A percentile compares a stretch with the other conserved stretches of the same genome.
Evolutionary conservation across 805 yeast genomes (phyloP).

Genomic region (Wickerhamiella bombiphila): DNA sequence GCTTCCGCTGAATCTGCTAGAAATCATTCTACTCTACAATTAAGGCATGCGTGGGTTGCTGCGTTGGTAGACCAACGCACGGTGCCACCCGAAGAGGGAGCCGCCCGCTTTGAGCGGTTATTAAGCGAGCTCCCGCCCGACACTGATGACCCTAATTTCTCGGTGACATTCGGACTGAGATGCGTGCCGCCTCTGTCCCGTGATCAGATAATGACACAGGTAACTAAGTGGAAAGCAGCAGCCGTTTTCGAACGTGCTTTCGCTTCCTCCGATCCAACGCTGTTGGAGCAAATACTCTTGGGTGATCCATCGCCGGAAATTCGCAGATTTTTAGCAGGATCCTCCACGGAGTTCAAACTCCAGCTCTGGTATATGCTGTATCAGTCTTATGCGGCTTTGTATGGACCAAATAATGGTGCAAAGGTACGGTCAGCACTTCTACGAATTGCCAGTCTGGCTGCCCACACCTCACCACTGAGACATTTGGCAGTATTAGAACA

Average conservation of each 20-base stretch:
- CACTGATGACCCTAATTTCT: neutral
- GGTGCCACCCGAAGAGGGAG: conserved; percentile 11
- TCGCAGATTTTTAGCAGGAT: conserved; percentile 40
- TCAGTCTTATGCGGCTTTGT: conserved; percentile 28
- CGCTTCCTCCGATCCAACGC: conserved; percentile 9
- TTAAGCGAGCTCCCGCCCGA: too few species aligned
- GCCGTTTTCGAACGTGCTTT: conserved; percentile 45
- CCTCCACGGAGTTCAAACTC: conserved; percentile 52
- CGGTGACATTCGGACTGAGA: conserved; percentile 5
- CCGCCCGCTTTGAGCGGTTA: conserved; percentile 17
- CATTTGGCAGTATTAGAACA: neutral
- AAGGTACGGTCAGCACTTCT: neutral
- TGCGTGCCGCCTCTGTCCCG: conserved; percentile 22
- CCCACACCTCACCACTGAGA: neutral
- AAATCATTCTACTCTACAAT: neutral
- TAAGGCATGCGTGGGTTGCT: conserved; percentile 12
- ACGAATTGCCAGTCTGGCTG: neutral
- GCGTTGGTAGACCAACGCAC: conserved; percentile 9
- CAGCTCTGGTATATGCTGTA: conserved; percentile 65
- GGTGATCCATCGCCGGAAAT: conserved; percentile 33
- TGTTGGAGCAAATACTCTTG: conserved; percentile 25
- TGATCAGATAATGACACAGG: conserved; percentile 42
- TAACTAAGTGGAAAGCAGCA: conserved; percentile 58
- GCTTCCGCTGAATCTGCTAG: conserved; percentile 2
- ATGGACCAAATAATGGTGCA: conserved; percentile 8